phyloP scores from a whole-genome alignment of 164 flowering plant species.

The Vitis riparia region DNA sequence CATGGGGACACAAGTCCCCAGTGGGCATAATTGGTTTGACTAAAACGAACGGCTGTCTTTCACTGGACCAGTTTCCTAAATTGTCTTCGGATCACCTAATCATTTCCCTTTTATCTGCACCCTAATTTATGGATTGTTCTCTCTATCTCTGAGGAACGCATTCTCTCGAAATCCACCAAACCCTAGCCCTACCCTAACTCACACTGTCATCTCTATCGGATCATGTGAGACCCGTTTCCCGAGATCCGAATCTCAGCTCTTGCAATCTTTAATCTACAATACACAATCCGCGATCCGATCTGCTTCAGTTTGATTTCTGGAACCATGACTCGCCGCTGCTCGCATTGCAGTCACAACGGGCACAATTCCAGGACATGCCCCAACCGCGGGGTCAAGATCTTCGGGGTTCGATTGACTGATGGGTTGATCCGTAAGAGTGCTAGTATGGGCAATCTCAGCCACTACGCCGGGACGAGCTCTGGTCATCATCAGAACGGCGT shows the following conservation, averaged over 20 bases:
- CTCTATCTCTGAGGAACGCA: too few species aligned
- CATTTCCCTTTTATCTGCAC: too few species aligned
- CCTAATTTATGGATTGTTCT: too few species aligned
- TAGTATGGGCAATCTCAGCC: slow-evolving; percentile 84
- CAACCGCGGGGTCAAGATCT: slow-evolving; percentile 84
- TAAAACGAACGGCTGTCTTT: too few species aligned
- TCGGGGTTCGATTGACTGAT: slow-evolving; percentile 84
- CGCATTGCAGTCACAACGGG: slow-evolving; percentile 88
- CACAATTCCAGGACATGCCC: slow-evolving; percentile 93
- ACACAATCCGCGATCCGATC: background rate
- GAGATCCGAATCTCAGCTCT: slow-evolving; percentile 6
- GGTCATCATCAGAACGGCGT: slow-evolving; percentile 6
- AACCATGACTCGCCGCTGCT: slow-evolving; percentile 78
- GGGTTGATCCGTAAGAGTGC: slow-evolving; percentile 91
- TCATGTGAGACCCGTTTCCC: slow-evolving; percentile 1
- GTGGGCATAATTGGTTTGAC: too few species aligned
- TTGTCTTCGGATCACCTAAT: too few species aligned
- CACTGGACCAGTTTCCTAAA: too few species aligned
- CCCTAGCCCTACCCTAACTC: too few species aligned
- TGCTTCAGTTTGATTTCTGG: background rate
- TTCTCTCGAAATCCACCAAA: too few species aligned
- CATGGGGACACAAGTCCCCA: too few species aligned
- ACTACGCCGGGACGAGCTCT: slow-evolving; percentile 43
- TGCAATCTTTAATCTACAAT: too few species aligned
- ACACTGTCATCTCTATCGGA: background rate